Conservation (phyloP, 164 flowering plant genomes). For the Kingdonia uniflora region DNA sequence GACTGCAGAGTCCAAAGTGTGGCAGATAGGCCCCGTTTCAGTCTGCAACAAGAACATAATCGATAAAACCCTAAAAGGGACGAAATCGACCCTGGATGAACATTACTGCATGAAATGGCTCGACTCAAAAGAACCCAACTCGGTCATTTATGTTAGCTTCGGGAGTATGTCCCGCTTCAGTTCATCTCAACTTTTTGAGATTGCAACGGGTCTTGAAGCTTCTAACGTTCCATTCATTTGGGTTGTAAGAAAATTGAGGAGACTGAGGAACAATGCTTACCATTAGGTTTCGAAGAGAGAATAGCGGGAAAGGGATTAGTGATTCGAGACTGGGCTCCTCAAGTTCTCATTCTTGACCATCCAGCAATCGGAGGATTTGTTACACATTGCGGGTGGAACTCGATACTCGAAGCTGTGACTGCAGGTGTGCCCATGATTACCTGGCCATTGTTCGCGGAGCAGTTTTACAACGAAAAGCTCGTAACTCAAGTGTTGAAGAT, state of each 20-base stretch:
- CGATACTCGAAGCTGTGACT: background rate
- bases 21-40: background rate
- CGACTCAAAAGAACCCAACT: background rate
- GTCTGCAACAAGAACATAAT: background rate
- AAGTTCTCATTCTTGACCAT: slow-evolving; percentile 1
- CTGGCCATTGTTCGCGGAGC: slow-evolving; percentile 36
- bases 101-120: slow-evolving; percentile 1
- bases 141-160: background rate
- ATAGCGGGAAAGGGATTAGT: background rate
- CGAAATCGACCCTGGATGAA: background rate
- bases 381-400: slow-evolving; percentile 5
- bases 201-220: slow-evolving; percentile 3
- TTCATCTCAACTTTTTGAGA: background rate
- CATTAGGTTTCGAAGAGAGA: slow-evolving; percentile 2
- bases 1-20: background rate
- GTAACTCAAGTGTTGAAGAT: slow-evolving; percentile 15
- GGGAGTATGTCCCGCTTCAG: background rate
- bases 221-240: background rate
- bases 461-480: slow-evolving; percentile 23
- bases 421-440: slow-evolving; percentile 16
- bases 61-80: background rate
- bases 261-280: background rate
- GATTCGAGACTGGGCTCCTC: slow-evolving; percentile 3
- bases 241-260: background rate
- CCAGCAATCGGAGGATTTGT: slow-evolving; percentile 5